A percentile compares a stretch with the other conserved stretches of the same genome.
These are phyloP conservation scores for Lichtheimia ramosa DNA, from an alignment of 371 early-diverging fungal genomes.

Conservation along the genomic window DNA sequence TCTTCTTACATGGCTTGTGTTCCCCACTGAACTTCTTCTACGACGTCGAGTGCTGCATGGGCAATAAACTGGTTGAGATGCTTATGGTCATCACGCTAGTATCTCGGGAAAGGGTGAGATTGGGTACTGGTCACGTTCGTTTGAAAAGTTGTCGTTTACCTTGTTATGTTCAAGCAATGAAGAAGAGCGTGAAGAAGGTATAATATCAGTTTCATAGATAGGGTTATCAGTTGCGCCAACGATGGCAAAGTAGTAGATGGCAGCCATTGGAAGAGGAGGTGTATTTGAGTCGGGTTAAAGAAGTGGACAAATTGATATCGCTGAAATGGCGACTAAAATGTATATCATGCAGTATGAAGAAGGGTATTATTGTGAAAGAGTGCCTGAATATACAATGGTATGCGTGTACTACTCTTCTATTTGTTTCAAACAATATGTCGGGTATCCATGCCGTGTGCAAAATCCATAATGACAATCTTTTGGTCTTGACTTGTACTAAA, in stretches of 20 bases:
- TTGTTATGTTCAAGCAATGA: conserved; percentile 31
- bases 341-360: too few relatives aligned
- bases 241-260: conserved; percentile 87
- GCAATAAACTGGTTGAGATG: conserved; percentile 95
- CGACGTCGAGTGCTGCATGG: conserved; percentile 93
- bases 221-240: conserved; percentile 93
- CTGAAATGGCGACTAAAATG: too few relatives aligned
- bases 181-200: conserved; percentile 49
- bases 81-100: conserved; percentile 77
- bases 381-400: neutral
- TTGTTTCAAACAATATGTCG: neutral
- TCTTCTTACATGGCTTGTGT: conserved; percentile 72
- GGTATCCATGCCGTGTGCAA: conserved; percentile 53
- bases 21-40: conserved; percentile 90
- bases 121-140: neutral
- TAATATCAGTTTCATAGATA: conserved; percentile 90
- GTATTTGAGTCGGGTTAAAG: neutral
- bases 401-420: too few relatives aligned
- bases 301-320: too few relatives aligned
- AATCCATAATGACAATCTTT: conserved; percentile 84
- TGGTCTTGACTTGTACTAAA: conserved; percentile 76
- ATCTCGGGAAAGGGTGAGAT: neutral
- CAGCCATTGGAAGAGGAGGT: conserved; percentile 44
- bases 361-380: neutral
- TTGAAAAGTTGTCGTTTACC: conserved; percentile 22